These are phyloP conservation scores for Curvularia eragrostidis DNA, from an alignment of 2,329 filamentous ascomycete species.

Conservation along the genomic window DNA sequence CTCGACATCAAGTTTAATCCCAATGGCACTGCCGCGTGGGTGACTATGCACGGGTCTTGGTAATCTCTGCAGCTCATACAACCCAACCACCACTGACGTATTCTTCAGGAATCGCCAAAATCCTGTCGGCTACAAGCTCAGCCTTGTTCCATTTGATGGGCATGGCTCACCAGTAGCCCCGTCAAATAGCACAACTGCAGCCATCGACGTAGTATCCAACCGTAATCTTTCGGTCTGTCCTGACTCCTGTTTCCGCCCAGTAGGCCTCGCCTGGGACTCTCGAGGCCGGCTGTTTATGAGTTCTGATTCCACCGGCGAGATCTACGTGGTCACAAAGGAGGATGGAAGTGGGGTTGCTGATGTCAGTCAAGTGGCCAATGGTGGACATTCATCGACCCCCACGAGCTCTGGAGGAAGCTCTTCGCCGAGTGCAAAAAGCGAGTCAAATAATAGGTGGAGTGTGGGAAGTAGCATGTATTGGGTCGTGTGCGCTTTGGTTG, in stretches of 20 bases:
- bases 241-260: slow-evolving; percentile 66
- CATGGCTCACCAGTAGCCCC: slow-evolving; percentile 55
- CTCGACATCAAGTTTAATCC: slow-evolving; percentile 72
- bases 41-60: slow-evolving; percentile 78
- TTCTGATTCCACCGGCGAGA: slow-evolving; percentile 69
- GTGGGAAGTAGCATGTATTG: slow-evolving; percentile 14
- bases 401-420: slow-evolving; percentile 18
- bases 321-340: slow-evolving; percentile 60
- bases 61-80: slow-evolving; percentile 24
- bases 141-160: slow-evolving; percentile 54
- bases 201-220: slow-evolving; percentile 64
- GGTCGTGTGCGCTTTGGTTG: slow-evolving; percentile 13
- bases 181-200: slow-evolving; percentile 57
- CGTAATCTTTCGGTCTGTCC: slow-evolving; percentile 62
- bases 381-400: slow-evolving; percentile 19
- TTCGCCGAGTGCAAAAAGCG: slow-evolving; percentile 9
- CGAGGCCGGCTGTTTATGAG: slow-evolving; percentile 66
- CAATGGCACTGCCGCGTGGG: slow-evolving; percentile 65
- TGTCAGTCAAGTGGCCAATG: slow-evolving; percentile 23
- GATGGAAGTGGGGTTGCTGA: slow-evolving; percentile 42
- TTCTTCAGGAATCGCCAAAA: slow-evolving; percentile 53
- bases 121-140: slow-evolving; percentile 61
- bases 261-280: slow-evolving; percentile 61
- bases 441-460: slow-evolving; percentile 4
- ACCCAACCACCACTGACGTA: neutral